Evolutionary conservation across 495 filamentous ascomycete species (phyloP).

Genomic region (Bryoglossum gracile): DNA sequence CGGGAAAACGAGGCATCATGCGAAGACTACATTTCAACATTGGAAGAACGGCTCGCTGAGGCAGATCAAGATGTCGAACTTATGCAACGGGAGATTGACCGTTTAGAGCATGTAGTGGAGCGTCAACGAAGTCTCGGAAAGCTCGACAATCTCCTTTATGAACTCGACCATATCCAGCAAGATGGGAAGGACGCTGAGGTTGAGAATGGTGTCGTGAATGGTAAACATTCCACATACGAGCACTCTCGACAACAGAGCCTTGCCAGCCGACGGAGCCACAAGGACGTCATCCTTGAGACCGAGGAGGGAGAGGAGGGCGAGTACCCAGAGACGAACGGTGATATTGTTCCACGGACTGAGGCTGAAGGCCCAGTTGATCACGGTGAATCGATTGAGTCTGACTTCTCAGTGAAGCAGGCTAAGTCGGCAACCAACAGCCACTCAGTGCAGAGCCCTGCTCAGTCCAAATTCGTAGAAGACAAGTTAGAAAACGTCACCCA

Average conservation of each 20-base stretch:
- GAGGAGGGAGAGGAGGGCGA: conserved; percentile 31
- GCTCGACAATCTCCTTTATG: conserved; percentile 83
- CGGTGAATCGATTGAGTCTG: conserved; percentile 23
- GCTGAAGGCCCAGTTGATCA: conserved; percentile 24
- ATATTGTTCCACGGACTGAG: conserved; percentile 14
- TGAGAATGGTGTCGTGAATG: conserved; percentile 31
- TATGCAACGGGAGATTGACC: conserved; percentile 93
- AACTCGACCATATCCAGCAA: conserved; percentile 75
- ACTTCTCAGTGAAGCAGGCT: conserved; percentile 15
- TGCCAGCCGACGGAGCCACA: conserved; percentile 42
- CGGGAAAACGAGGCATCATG: conserved; percentile 82
- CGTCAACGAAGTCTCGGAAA: conserved; percentile 92
- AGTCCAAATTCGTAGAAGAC: conserved; percentile 80
- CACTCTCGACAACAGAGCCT: conserved; percentile 46
- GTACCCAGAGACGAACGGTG: background rate
- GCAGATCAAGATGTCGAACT: conserved; percentile 91
- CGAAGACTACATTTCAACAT: conserved; percentile 95
- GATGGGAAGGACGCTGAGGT: conserved; percentile 40
- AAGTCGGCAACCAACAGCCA: conserved; percentile 11
- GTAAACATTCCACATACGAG: conserved; percentile 24
- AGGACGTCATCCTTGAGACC: conserved; percentile 46
- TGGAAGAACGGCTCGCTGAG: conserved; percentile 94
- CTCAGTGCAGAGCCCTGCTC: conserved; percentile 46
- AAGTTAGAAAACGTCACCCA: conserved; percentile 89
- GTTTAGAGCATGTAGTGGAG: conserved; percentile 90